Evolutionary conservation across 1,284 basidiomycete species (phyloP), one percentile per base, ranked within the genome.

Genomic region (Amylostereum chailletii): DNA sequence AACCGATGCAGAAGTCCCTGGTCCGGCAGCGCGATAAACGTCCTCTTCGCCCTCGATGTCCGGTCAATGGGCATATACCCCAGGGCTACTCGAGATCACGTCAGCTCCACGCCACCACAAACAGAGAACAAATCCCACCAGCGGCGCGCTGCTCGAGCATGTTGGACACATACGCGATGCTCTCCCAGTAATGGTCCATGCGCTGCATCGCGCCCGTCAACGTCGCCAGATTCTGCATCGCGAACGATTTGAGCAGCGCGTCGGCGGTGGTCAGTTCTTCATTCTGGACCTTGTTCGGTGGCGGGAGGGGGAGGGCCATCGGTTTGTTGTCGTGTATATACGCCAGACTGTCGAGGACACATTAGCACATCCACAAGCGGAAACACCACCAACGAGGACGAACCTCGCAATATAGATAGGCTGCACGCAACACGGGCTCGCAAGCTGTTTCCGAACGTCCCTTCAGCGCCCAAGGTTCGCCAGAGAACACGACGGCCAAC

Each of bases 121-220:
- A 19, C 19, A 19, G 19, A 19, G 19, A 19, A 19, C 19, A 19
- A 19, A 19, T 19, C 19, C 19, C 19, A 19, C 19, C 19, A 19
- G 19, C 19, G 19, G 39, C 39, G 6, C 29, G n/a, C 11, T 40
- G 39, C 27, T 68, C 63, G 19, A 69, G 55, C 5, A 66, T 50
- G 31, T 45, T 60, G 11, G 59, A 55, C 1, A 69, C 67, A 47
- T 65, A 65, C 2, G 53, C 53, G 6, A 63, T 63, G 2, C 69
- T 68, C 3, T 67, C 65, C 69, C 69, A 71, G 46, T 63, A 64
- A 30, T 62, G 58, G 53, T 69, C 67, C 62, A 68, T 66, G 33
- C 60, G 57, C 27, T 61, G 52, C 3, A 65, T 47, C 6, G 68
- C 66, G 37, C 64, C 62, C 6, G 64, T 54, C 19, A 70, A 47